These are phyloP conservation scores for Lentinula boryana DNA, from an alignment of 768 basidiomycete genomes.

Conservation along the genomic window DNA sequence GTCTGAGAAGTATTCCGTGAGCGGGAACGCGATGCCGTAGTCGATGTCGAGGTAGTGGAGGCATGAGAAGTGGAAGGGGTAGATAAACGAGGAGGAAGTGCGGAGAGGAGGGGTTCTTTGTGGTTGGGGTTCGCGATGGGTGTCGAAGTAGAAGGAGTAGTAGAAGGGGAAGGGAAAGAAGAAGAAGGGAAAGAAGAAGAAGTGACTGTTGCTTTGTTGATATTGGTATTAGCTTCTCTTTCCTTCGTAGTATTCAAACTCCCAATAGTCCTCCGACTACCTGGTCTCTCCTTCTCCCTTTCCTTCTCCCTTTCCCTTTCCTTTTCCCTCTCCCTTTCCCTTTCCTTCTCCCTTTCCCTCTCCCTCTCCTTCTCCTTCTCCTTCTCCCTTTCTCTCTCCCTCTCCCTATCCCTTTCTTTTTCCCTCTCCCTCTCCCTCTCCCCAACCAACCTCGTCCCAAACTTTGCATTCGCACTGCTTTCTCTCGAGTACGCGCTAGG, in stretches of 20 bases:
- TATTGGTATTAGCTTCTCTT: conserved; percentile 22
- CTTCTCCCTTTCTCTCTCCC: neutral
- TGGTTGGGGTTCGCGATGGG: too few relatives aligned
- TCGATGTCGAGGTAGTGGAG: too few relatives aligned
- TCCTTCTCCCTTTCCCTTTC: neutral
- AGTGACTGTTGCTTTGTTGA: conserved; percentile 65
- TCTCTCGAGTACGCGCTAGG: conserved; percentile 66
- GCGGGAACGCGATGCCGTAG: conserved; percentile 21
- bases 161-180: too few relatives aligned
- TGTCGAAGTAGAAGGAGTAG: too few relatives aligned
- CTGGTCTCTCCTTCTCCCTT: conserved; percentile 35
- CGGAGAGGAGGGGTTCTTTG: too few relatives aligned
- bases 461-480: conserved; percentile 89
- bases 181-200: conserved; percentile 28
- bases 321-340: neutral
- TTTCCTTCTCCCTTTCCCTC: conserved; percentile 29
- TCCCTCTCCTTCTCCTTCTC: neutral
- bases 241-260: conserved; percentile 49
- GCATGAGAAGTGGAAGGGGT: too few relatives aligned
- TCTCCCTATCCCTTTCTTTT: neutral
- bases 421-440: conserved; percentile 35
- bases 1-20: conserved; percentile 69
- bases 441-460: conserved; percentile 77
- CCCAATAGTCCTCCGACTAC: conserved; percentile 51
- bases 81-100: too few relatives aligned